Evolutionary conservation across 1,284 basidiomycete genomes (phyloP).

Genomic region (Butyriboletus appendiculatus): DNA sequence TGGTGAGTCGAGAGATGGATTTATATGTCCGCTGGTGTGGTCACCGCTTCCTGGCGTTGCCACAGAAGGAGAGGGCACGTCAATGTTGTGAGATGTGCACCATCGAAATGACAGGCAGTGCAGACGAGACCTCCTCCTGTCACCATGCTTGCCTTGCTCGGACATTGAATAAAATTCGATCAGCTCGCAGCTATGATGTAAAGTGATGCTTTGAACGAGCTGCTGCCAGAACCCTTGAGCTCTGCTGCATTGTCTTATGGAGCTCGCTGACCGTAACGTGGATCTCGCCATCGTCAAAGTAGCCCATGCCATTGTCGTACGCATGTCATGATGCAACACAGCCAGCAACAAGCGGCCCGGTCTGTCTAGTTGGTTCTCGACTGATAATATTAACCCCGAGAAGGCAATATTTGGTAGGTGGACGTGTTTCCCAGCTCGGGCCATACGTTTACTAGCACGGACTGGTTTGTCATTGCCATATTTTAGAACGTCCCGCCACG

Average conservation of each 20-base stretch:
- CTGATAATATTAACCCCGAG: slow-evolving; percentile 11
- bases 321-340: slow-evolving; percentile 6
- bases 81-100: neutral
- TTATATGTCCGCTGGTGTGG: neutral
- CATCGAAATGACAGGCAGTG: neutral
- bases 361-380: slow-evolving; percentile 10
- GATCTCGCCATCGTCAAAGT: neutral
- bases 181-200: neutral
- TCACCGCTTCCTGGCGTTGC: slow-evolving; percentile 1
- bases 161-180: slow-evolving; percentile 2
- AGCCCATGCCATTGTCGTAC: slow-evolving; percentile 8
- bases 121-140: neutral
- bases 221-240: neutral
- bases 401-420: slow-evolving; percentile 5
- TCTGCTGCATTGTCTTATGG: neutral
- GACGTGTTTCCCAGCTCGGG: slow-evolving; percentile 3
- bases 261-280: neutral
- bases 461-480: slow-evolving; percentile 15
- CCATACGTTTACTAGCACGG: slow-evolving; percentile 3
- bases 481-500: slow-evolving; percentile 1
- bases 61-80: slow-evolving; percentile 5
- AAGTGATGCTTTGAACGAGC: neutral
- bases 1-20: neutral
- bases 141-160: slow-evolving; percentile 1
- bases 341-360: neutral